Percentiles rank a stretch among this genome's conserved stretches.
These are phyloP conservation scores for Tetrapyrgos nigripes DNA, from an alignment of 1,284 basidiomycete species.

Conservation along the genomic window DNA sequence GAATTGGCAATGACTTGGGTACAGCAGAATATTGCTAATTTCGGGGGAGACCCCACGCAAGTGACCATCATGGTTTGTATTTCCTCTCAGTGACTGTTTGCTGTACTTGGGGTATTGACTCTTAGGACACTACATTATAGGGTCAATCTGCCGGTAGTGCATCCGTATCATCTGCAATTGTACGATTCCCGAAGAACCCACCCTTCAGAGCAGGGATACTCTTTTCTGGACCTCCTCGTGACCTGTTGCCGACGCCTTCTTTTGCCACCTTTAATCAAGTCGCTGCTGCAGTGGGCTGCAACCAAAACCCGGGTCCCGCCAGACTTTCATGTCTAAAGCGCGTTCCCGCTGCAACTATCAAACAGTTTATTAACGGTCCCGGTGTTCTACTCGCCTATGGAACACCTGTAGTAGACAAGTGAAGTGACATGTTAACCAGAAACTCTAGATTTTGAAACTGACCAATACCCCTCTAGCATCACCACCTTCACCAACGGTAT, in stretches of 20 bases:
- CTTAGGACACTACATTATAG: background rate
- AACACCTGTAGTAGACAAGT: conserved; percentile 18
- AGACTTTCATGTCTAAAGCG: conserved; percentile 18
- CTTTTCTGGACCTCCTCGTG: conserved; percentile 1
- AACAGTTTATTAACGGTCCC: conserved; percentile 18
- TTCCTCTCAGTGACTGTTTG: background rate
- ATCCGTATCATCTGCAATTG: conserved; percentile 17
- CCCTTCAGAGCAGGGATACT: conserved; percentile 20
- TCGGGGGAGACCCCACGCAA: conserved; percentile 24
- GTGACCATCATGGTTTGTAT: conserved; percentile 25
- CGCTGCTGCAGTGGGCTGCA: conserved; percentile 18
- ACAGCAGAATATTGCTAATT: conserved; percentile 21
- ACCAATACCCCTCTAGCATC: conserved; percentile 1
- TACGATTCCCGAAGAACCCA: conserved; percentile 10
- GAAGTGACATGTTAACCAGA: background rate
- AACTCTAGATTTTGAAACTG: background rate
- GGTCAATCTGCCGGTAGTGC: conserved; percentile 24
- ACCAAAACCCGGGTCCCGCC: conserved; percentile 7
- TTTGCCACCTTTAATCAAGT: conserved; percentile 19
- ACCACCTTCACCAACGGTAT: conserved; percentile 18
- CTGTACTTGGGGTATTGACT: background rate
- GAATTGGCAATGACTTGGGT: conserved; percentile 26
- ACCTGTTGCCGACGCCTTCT: background rate
- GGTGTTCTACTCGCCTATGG: conserved; percentile 2
- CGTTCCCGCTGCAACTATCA: conserved; percentile 13